Percentiles rank a stretch among this genome's conserved stretches.
Evolutionary conservation across 1,139 yeast genomes (phyloP).

Genomic region (Meyerozyma guilliermondii): DNA sequence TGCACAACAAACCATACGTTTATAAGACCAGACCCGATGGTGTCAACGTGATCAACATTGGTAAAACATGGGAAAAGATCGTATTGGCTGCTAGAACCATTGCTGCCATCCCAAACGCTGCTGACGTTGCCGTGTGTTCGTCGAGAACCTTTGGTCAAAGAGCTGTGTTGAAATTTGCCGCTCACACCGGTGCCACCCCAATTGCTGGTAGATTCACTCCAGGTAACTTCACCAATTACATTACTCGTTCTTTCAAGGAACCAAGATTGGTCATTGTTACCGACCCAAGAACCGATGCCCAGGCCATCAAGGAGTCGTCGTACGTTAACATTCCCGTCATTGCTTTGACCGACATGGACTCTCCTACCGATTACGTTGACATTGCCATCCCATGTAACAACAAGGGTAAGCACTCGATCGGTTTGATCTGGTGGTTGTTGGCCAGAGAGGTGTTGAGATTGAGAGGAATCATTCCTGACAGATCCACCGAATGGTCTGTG

Average conservation of each 20-base stretch:
- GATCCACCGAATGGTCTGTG: slow-evolving; percentile 96
- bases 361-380: slow-evolving; percentile 98
- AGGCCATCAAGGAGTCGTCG: slow-evolving; percentile 99
- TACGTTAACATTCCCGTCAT: slow-evolving; percentile 99
- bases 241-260: slow-evolving; percentile 99
- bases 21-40: slow-evolving; percentile 99
- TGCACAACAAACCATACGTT: slow-evolving; percentile 99
- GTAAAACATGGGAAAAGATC: slow-evolving; percentile 99
- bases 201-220: slow-evolving; percentile 99
- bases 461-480: slow-evolving; percentile 97
- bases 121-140: slow-evolving; percentile 98
- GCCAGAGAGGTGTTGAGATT: slow-evolving; percentile 99
- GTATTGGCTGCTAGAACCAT: slow-evolving; percentile 99
- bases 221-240: slow-evolving; percentile 99
- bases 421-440: slow-evolving; percentile 99
- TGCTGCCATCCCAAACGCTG: slow-evolving; percentile 98
- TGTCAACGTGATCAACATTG: slow-evolving; percentile 96
- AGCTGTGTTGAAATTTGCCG: slow-evolving; percentile 99
- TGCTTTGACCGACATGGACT: slow-evolving; percentile 97
- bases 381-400: slow-evolving; percentile 99
- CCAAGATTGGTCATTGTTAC: slow-evolving; percentile 99
- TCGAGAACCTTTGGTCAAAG: slow-evolving; percentile 99
- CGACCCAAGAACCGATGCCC: slow-evolving; percentile 99
- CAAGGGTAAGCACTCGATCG: slow-evolving; percentile 99
- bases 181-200: slow-evolving; percentile 99